Evolutionary conservation across 2,329 filamentous ascomycete species (phyloP).

Genomic region (Pseudopyrenochaeta lycopersici): DNA sequence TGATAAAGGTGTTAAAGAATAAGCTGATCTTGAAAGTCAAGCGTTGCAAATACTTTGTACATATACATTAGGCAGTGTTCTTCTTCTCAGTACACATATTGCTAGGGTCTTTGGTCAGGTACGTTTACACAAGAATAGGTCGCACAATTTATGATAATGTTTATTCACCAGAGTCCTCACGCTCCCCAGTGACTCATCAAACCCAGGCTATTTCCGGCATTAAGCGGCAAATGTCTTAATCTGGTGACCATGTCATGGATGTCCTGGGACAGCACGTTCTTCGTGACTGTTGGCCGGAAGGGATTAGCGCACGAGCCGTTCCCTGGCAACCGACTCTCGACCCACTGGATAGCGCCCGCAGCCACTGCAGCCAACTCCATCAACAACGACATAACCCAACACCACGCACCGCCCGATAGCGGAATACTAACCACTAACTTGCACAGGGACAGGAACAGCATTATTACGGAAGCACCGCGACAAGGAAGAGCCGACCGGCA

Average conservation of each 20-base stretch:
- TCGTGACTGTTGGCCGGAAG: not conserved
- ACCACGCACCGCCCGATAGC: constrained; percentile 29
- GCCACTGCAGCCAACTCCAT: constrained; percentile 10
- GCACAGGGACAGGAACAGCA: constrained; percentile 37
- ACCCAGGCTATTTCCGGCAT: too few species aligned
- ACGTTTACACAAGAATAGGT: constrained; percentile 19
- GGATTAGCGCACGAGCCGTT: not conserved
- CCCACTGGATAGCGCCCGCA: constrained; percentile 8
- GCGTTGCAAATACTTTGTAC: constrained; percentile 19
- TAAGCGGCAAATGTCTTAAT: not conserved
- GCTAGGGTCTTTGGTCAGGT: too few species aligned
- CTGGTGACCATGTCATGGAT: not conserved
- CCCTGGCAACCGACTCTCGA: not conserved
- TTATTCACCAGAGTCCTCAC: too few species aligned
- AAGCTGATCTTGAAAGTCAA: not conserved
- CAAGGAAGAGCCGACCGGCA: constrained; percentile 20
- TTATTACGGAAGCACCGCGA: constrained; percentile 11
- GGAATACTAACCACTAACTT: constrained; percentile 45
- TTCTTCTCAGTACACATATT: constrained; percentile 4
- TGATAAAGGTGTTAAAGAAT: constrained; percentile 24
- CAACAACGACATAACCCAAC: constrained; percentile 39
- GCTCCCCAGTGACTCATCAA: too few species aligned
- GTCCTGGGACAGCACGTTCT: not conserved
- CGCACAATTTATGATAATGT: too few species aligned
- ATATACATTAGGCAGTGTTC: constrained; percentile 22